Evolutionary conservation across 1,284 basidiomycete species (phyloP), one percentile per base, ranked within the genome.

Genomic region (Pseudozyma tsukubaensis): DNA sequence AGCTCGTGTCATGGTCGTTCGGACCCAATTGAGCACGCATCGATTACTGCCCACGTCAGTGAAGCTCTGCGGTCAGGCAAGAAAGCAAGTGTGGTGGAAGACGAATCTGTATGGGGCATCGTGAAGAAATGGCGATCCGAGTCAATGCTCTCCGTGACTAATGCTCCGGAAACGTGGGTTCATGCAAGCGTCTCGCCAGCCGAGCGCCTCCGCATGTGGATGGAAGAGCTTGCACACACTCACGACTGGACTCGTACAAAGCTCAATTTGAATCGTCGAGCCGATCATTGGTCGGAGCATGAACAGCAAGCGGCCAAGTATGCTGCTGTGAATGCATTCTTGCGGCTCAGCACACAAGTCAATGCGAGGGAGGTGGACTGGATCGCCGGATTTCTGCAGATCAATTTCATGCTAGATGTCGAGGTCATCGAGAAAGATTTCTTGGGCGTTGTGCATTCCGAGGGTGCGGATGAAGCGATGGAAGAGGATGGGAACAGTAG

Each of bases 281-380:
- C 50, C 16, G 59, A 66, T 36, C 36, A 40, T 36, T 76, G 73
- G 73, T 62, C 64, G 18, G 64, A 65, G 35, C 63, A 72, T 50
- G 65, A 69, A 24, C 69, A 66, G 42, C 61, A 66, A 34, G 62
- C 67, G 4, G 56, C 70, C 29, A 76, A 73, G 52, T 76, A 76
- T 35, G 70, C 60, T 1, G 69, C 66, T 8, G 50, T 67, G n/a
- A 72, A 76, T 40, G 70, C 59, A 8, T 66, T 76, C 18, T 16
- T 76, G 14, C 47, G 73, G 37, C 35, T 76, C n/a, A 65, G 50
- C 45, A 24, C n/a, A 11, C 47, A 50, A 13, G 50, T 66, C 19
- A 57, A 44, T 19, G 72, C 68, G 11, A 36, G 67, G 6, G 59
- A 68, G 36, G 62, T 63, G 14, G 72, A 74, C 10, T 60, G 67